These are phyloP conservation scores for Delphinella strobiligena DNA, from an alignment of 2,329 filamentous ascomycete genomes.

Conservation along the genomic window DNA sequence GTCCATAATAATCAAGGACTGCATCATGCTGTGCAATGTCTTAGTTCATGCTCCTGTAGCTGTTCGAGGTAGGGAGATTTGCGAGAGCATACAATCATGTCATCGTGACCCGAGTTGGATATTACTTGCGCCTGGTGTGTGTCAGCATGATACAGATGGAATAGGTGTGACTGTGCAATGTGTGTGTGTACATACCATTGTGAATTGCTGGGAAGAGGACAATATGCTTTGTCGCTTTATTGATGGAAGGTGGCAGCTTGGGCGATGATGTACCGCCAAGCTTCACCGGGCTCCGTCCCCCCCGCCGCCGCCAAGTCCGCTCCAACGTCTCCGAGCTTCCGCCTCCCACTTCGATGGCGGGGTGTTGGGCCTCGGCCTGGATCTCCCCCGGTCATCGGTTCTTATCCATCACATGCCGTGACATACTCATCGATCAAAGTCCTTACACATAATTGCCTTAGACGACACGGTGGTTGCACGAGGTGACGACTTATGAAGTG, in stretches of 20 bases:
- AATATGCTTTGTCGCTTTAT: not conserved
- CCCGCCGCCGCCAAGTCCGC: too few relatives aligned
- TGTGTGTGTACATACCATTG: not conserved
- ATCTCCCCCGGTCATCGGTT: not conserved
- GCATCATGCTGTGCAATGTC: slow-evolving; percentile 67
- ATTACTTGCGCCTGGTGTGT: slow-evolving; percentile 58
- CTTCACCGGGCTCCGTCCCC: not conserved
- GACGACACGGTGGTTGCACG: too few relatives aligned
- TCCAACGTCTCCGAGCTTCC: too few relatives aligned
- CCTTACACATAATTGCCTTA: too few relatives aligned
- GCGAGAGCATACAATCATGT: slow-evolving; percentile 82
- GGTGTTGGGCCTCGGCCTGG: not conserved
- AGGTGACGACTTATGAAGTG: not conserved
- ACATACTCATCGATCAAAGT: too few relatives aligned
- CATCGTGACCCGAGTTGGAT: slow-evolving; percentile 83
- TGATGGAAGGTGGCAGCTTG: not conserved
- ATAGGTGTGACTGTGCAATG: not conserved
- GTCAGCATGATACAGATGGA: not conserved
- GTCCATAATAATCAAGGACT: slow-evolving; percentile 95
- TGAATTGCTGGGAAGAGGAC: not conserved
- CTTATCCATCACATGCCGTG: not conserved
- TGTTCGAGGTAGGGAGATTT: slow-evolving; percentile 1
- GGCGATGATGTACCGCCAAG: not conserved
- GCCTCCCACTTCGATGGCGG: too few relatives aligned
- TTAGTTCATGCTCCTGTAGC: slow-evolving; percentile 12